These are phyloP conservation scores for Zygosaccharomyces pseudobailii DNA, from an alignment of 1,139 yeast species.

Conservation along the genomic window DNA sequence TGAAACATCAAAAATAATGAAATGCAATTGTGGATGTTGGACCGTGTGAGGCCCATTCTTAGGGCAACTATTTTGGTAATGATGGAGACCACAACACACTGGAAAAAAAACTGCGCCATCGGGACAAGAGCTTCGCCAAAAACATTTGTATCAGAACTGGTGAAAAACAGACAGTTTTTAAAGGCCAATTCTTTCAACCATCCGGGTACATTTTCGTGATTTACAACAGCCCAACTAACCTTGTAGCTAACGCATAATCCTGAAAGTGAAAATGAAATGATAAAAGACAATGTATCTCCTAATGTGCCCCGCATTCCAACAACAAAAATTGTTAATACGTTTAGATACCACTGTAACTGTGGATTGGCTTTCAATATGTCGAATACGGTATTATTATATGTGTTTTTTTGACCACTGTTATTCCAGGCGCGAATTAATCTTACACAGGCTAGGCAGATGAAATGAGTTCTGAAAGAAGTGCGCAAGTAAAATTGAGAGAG, in stretches of 20 bases:
- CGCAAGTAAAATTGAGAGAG: constrained; percentile 9
- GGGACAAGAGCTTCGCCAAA: constrained; percentile 27
- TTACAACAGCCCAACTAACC: constrained; percentile 48
- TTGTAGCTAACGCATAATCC: constrained; percentile 53
- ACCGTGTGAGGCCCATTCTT: constrained; percentile 4
- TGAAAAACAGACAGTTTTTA: constrained; percentile 12
- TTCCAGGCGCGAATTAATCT: constrained; percentile 82
- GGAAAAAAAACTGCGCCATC: constrained; percentile 32
- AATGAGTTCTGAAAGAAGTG: constrained; percentile 14
- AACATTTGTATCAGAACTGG: constrained; percentile 1
- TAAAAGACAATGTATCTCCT: constrained; percentile 37
- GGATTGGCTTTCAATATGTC: constrained; percentile 31
- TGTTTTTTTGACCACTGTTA: constrained; percentile 81
- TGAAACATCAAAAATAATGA: constrained; percentile 65
- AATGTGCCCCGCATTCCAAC: constrained; percentile 24
- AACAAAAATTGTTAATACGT: constrained; percentile 40
- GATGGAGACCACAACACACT: constrained; percentile 25
- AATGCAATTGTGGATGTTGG: constrained; percentile 40
- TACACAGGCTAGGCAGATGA: constrained; percentile 41
- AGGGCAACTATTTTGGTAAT: constrained; percentile 30
- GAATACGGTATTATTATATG: constrained; percentile 46
- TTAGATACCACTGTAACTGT: constrained; percentile 46
- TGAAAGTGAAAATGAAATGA: constrained; percentile 39
- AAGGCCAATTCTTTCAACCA: constrained; percentile 12
- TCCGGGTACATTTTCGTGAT: constrained; percentile 34